Conservation (phyloP, 129 eudicot genomes). For the carrot (Daucus carota) region DNA sequence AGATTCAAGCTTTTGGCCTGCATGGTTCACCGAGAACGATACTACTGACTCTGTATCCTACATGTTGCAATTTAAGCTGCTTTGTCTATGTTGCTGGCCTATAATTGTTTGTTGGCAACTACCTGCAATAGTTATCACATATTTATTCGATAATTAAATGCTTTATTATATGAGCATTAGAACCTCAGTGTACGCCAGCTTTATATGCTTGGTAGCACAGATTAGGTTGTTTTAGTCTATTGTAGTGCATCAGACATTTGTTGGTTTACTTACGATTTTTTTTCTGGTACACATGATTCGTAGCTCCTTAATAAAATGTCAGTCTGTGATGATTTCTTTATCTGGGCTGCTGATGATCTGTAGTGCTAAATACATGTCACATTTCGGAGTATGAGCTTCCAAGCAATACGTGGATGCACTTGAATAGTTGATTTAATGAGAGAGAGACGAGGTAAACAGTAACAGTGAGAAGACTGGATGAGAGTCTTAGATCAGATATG, state of each 20-base stretch:
- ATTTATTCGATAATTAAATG: background rate
- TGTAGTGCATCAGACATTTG: background rate
- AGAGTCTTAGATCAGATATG: background rate
- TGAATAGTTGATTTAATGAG: background rate
- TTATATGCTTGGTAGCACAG: background rate
- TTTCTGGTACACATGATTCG: constrained; percentile 8
- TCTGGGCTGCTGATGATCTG: constrained; percentile 28
- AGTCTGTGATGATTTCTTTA: constrained; percentile 21
- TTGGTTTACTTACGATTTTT: background rate
- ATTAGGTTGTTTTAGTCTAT: background rate
- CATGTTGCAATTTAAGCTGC: constrained; percentile 19
- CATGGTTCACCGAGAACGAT: constrained; percentile 30
- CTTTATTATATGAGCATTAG: background rate
- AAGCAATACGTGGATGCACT: constrained; percentile 16
- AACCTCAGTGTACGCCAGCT: background rate
- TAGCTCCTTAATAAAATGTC: constrained; percentile 42
- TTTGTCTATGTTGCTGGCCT: background rate
- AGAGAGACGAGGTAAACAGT: constrained; percentile 6
- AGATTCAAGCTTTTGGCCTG: constrained; percentile 37
- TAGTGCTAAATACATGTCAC: constrained; percentile 18
- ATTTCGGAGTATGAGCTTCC: constrained; percentile 27
- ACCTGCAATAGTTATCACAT: background rate
- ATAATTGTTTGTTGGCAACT: background rate
- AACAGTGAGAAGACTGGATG: background rate
- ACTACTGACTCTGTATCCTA: constrained; percentile 42